Evolutionary conservation across 2,329 filamentous ascomycete genomes (phyloP).

Genomic region (Trichoderma atroviride): DNA sequence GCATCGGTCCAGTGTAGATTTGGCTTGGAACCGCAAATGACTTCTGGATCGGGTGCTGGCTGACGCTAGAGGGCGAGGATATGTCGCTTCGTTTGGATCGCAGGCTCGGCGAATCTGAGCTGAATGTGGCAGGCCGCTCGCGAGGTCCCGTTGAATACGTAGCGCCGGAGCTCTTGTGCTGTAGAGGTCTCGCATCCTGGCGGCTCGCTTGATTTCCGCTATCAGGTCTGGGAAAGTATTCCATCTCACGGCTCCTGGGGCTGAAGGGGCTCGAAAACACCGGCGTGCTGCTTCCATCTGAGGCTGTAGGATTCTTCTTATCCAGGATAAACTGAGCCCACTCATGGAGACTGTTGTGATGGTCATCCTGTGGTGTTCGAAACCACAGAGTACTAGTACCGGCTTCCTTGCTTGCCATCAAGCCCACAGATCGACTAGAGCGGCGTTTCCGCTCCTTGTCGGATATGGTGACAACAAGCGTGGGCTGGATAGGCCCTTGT

Average conservation of each 20-base stretch:
- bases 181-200: conserved; percentile 39
- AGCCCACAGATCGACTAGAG: conserved; percentile 63
- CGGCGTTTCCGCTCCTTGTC: conserved; percentile 66
- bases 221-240: conserved; percentile 48
- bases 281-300: conserved; percentile 57
- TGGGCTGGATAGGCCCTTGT: conserved; percentile 61
- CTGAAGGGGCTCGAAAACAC: conserved; percentile 58
- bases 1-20: conserved; percentile 55
- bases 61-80: conserved; percentile 59
- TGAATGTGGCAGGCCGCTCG: conserved; percentile 55
- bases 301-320: conserved; percentile 49
- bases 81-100: conserved; percentile 65
- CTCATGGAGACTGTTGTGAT: conserved; percentile 56
- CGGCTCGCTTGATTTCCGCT: conserved; percentile 46
- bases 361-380: conserved; percentile 56
- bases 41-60: conserved; percentile 43
- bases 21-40: conserved; percentile 46
- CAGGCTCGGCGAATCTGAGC: conserved; percentile 62
- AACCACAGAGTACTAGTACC: conserved; percentile 58
- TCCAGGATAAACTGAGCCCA: conserved; percentile 60
- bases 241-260: conserved; percentile 46
- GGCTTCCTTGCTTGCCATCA: conserved; percentile 56
- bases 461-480: conserved; percentile 59
- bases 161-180: conserved; percentile 53
- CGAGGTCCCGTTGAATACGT: conserved; percentile 50